These are phyloP conservation scores for Colletotrichum euphorbiae DNA, from an alignment of 2,329 filamentous ascomycete species.

Conservation along the genomic window DNA sequence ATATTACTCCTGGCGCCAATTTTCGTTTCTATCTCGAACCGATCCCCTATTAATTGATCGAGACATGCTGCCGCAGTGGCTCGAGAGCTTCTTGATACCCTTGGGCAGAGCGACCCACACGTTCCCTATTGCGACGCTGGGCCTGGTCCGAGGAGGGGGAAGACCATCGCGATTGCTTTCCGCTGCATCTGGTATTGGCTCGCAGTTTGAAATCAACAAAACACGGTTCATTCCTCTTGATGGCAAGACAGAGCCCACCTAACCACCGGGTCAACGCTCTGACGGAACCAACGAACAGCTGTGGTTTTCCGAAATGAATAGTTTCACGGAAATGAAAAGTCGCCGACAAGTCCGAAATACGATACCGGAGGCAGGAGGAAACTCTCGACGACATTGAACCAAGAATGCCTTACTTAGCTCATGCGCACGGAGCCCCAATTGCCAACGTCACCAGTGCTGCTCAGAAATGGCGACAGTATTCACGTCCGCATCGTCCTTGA, in stretches of 20 bases:
- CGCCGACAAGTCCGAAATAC: background rate
- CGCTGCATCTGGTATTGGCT: slow-evolving; percentile 13
- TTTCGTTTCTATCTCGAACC: slow-evolving; percentile 13
- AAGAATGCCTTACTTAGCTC: background rate
- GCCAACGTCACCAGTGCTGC: slow-evolving; percentile 68
- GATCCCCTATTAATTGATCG: slow-evolving; percentile 16
- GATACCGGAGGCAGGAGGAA: background rate
- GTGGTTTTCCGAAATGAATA: too few relatives aligned
- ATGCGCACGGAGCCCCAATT: background rate
- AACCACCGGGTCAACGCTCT: too few relatives aligned
- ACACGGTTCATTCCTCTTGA: too few relatives aligned
- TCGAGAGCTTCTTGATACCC: background rate
- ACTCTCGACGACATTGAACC: background rate
- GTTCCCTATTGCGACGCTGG: slow-evolving; percentile 5
- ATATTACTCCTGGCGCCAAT: slow-evolving; percentile 25
- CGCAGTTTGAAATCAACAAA: background rate
- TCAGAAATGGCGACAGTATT: slow-evolving; percentile 74
- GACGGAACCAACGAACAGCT: too few relatives aligned
- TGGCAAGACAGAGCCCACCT: too few relatives aligned
- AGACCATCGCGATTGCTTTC: slow-evolving; percentile 3
- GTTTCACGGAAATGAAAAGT: background rate
- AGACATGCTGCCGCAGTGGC: background rate
- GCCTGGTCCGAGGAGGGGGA: background rate
- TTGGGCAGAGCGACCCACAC: slow-evolving; percentile 1
- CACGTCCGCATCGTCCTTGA: slow-evolving; percentile 75